Evolutionary conservation across 345 rosid species (phyloP), one percentile per base, ranked within the genome.

Genomic region (Erysimum cheiranthoides): DNA sequence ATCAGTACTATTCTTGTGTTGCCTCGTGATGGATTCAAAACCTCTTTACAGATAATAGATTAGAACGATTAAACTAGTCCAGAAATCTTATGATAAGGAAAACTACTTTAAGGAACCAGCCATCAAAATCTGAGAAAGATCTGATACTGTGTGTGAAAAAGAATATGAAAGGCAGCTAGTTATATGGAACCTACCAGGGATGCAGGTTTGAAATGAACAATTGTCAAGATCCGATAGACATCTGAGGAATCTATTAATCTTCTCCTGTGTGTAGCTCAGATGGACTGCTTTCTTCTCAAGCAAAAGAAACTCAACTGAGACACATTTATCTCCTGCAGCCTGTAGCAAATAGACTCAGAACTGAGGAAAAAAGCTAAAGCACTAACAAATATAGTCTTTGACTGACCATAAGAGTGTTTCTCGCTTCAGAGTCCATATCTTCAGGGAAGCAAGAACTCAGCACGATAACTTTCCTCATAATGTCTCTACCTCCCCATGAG

Each of bases 311-410:
- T 93, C 98, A 43, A 91, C 82, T 0, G 91, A 83, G 54, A 91
- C 89, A 75, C 91, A 89, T 63, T 82, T 90, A 59, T 91, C 96
- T 4, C 90, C 91, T 5, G 98, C 98, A 71, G 84, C 90, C 98
- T 93, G 83, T 57, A 5, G 54, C 66, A 47, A 75, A 61, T 42
- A 31, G 17, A 58, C 43, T 34, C 18, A 72, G 6, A 6, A 56
- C 59, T 30, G 42, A 69, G 27, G 35, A 42, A 30, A 65, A 21
- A 56, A 28, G 13, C 28, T 13, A 40, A 61, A 30, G 40, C 46
- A 54, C 4, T 43, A 46, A 45, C 70, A 62, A 43, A 45, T 6
- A 17, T 12, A 61, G 42, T 65, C 68, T 12, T 14, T 49, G 66
- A 68, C 88, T 82, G 61, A 93, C 98, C 93, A 65, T 71, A 34